These are phyloP conservation scores for Isabelozyma rhagii DNA, from an alignment of 805 yeast genomes.

Conservation along the genomic window DNA sequence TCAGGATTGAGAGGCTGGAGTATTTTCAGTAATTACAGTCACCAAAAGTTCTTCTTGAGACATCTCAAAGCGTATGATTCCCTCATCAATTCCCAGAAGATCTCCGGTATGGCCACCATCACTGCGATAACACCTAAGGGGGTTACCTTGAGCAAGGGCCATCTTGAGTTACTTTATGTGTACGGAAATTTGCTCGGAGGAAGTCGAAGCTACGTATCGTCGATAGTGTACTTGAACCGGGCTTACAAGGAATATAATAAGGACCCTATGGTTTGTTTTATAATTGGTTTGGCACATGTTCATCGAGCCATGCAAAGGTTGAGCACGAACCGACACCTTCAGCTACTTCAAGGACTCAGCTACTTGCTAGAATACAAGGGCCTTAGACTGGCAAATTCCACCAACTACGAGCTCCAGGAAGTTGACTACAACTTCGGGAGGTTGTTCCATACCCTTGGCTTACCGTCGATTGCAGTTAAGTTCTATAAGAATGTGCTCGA, in stretches of 20 bases:
- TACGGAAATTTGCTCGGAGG: constrained; percentile 80
- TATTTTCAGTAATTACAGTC: constrained; percentile 70
- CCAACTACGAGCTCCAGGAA: constrained; percentile 63
- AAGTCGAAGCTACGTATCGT: constrained; percentile 78
- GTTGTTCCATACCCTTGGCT: constrained; percentile 78
- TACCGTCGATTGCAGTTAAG: constrained; percentile 66
- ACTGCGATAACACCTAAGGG: constrained; percentile 36
- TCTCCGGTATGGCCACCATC: constrained; percentile 79
- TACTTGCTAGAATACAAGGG: constrained; percentile 70
- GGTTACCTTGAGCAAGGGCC: constrained; percentile 10
- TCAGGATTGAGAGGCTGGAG: constrained; percentile 59
- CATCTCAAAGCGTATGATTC: constrained; percentile 90
- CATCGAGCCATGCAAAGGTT: constrained; percentile 92
- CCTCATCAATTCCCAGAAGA: constrained; percentile 45
- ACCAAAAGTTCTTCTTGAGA: constrained; percentile 85
- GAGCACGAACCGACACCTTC: constrained; percentile 81
- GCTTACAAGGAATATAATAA: constrained; percentile 63
- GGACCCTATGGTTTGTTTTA: constrained; percentile 76
- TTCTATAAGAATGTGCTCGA: constrained; percentile 70
- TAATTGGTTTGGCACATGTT: constrained; percentile 75
- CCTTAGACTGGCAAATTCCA: constrained; percentile 38
- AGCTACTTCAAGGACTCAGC: constrained; percentile 81
- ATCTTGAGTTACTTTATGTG: constrained; percentile 69
- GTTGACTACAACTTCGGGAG: constrained; percentile 81
- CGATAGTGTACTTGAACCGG: constrained; percentile 72